A percentile compares a stretch with the other conserved stretches of the same genome.
These are phyloP conservation scores for Globisporangium acanthophoron DNA, from an alignment of 352 stramenopile genomes.

Conservation along the genomic window DNA sequence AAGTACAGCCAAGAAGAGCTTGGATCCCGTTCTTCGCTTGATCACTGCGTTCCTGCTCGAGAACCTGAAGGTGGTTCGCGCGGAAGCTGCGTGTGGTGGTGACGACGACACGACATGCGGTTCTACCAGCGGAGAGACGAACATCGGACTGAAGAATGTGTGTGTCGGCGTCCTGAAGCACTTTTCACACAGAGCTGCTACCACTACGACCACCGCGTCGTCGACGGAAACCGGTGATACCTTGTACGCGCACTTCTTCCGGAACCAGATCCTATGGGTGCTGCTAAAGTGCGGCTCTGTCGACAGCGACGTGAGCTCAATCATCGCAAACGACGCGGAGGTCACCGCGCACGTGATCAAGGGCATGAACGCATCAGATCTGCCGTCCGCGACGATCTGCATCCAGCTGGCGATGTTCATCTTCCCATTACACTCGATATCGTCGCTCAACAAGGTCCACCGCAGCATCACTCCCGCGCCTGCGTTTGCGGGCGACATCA, in stretches of 20 bases:
- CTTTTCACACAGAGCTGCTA: slow-evolving; percentile 24
- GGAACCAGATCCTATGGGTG: slow-evolving; percentile 76
- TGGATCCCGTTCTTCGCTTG: slow-evolving; percentile 48
- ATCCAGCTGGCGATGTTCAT: slow-evolving; percentile 83
- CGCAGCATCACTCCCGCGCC: slow-evolving; percentile 25
- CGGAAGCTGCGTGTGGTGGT: slow-evolving; percentile 12
- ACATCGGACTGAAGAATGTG: slow-evolving; percentile 47
- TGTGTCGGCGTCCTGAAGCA: slow-evolving; percentile 66
- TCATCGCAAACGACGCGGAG: slow-evolving; percentile 49
- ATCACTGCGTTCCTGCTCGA: slow-evolving; percentile 62
- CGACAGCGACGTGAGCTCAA: slow-evolving; percentile 48
- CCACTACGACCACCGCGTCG: not conserved
- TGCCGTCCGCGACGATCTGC: slow-evolving; percentile 66
- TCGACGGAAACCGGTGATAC: slow-evolving; percentile 8
- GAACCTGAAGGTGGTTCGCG: slow-evolving; percentile 45
- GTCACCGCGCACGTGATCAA: slow-evolving; percentile 58
- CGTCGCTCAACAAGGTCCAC: slow-evolving; percentile 65
- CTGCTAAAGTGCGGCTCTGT: slow-evolving; percentile 65
- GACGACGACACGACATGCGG: not conserved
- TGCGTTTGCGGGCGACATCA: slow-evolving; percentile 25
- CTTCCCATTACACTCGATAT: slow-evolving; percentile 73
- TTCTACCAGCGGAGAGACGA: slow-evolving; percentile 13
- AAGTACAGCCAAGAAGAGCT: slow-evolving; percentile 1
- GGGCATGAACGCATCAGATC: slow-evolving; percentile 53
- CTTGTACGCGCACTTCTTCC: slow-evolving; percentile 53